Conservation (phyloP, 78 protist genomes). For the Cavenderia fasciculata region DNA sequence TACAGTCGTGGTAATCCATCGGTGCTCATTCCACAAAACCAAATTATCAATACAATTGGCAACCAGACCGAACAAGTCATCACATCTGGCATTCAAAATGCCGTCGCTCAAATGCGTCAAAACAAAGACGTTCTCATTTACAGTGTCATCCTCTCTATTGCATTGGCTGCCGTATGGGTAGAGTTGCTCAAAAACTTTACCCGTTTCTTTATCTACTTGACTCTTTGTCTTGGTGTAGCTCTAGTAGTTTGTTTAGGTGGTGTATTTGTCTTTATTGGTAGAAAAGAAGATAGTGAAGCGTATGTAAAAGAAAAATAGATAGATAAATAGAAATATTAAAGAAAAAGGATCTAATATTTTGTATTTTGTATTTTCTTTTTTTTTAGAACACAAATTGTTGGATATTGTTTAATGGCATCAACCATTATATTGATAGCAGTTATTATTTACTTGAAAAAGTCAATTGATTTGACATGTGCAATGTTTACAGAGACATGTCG, state of each 20-base stretch:
- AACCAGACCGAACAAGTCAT: conserved; percentile 19
- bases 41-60: not conserved
- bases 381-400: conserved; percentile 48
- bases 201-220: conserved; percentile 39
- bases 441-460: conserved; percentile 34
- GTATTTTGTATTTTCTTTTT: not conserved
- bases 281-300: conserved; percentile 55
- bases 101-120: conserved; percentile 59
- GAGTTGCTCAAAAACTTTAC: conserved; percentile 67
- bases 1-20: conserved; percentile 63
- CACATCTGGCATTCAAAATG: conserved; percentile 40
- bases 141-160: conserved; percentile 26
- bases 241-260: conserved; percentile 27
- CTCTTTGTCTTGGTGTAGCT: conserved; percentile 63
- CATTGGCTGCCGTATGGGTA: conserved; percentile 68
- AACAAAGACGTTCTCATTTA: conserved; percentile 64
- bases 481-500: conserved; percentile 70
- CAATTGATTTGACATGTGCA: conserved; percentile 76
- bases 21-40: conserved; percentile 22
- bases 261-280: conserved; percentile 32
- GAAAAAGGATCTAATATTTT: no score
- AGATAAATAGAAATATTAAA: not conserved
- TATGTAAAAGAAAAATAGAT: not conserved
- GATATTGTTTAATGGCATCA: conserved; percentile 18
- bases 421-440: conserved; percentile 21